Conservation (phyloP, 495 filamentous ascomycete species). For the Aspergillus sparsus region DNA sequence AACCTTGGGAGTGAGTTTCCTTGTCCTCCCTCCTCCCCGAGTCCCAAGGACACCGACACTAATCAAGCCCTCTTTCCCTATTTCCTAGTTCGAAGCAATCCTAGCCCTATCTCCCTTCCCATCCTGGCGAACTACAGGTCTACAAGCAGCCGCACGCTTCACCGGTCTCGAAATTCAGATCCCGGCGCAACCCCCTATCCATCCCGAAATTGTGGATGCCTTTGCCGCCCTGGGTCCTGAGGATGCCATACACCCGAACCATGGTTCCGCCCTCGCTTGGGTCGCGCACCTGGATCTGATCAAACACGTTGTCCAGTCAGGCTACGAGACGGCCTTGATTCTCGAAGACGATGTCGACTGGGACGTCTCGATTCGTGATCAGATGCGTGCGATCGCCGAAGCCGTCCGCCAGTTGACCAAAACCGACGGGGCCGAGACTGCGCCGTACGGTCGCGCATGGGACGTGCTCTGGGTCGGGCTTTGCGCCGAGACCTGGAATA, state of each 20-base stretch:
- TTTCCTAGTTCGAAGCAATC: conserved; percentile 23
- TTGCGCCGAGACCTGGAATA: conserved; percentile 38
- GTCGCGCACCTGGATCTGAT: conserved; percentile 37
- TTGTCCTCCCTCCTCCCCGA: background rate
- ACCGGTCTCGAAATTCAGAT: conserved; percentile 21
- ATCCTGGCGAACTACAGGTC: conserved; percentile 23
- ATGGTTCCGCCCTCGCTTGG: conserved; percentile 28
- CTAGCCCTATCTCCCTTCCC: conserved; percentile 19
- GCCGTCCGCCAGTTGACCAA: conserved; percentile 26
- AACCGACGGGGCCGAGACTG: background rate
- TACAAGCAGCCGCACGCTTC: conserved; percentile 17
- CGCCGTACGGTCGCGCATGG: conserved; percentile 37
- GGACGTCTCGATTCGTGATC: conserved; percentile 40
- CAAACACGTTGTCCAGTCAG: conserved; percentile 39
- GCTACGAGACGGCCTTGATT: conserved; percentile 45
- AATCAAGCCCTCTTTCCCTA: too few relatives aligned
- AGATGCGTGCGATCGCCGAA: conserved; percentile 19
- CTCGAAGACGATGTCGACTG: conserved; percentile 52
- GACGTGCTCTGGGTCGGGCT: conserved; percentile 46
- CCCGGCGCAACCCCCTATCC: conserved; percentile 18
- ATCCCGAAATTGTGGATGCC: conserved; percentile 15
- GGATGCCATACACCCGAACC: conserved; percentile 11
- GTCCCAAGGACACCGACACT: too few relatives aligned
- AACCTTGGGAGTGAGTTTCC: conserved; percentile 10
- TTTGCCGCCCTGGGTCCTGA: conserved; percentile 15